Conservation (phyloP, 352 stramenopile genomes). For the Phytophthora fragariaefolia region DNA sequence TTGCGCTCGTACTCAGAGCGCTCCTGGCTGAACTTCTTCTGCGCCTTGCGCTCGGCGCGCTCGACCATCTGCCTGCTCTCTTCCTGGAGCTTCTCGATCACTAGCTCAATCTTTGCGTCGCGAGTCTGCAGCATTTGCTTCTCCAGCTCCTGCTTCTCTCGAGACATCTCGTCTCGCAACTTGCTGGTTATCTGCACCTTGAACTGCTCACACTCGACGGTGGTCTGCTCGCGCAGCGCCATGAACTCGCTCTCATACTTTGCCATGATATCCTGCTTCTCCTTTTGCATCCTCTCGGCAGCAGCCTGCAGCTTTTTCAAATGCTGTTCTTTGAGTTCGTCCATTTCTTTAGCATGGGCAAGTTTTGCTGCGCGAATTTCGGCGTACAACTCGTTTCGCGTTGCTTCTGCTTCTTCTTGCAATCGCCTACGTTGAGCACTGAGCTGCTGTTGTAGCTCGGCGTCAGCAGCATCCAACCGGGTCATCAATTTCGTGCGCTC, state of each 20-base stretch:
- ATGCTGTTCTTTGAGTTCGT: constrained; percentile 63
- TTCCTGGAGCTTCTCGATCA: constrained; percentile 83
- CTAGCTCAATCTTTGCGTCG: constrained; percentile 82
- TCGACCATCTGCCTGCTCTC: constrained; percentile 68
- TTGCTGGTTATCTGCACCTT: constrained; percentile 59
- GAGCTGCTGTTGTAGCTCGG: constrained; percentile 83
- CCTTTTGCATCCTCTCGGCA: constrained; percentile 53
- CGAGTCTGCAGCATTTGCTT: constrained; percentile 74
- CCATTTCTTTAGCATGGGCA: constrained; percentile 63
- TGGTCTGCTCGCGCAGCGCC: constrained; percentile 59
- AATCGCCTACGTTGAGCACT: constrained; percentile 68
- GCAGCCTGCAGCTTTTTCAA: constrained; percentile 41
- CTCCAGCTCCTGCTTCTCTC: constrained; percentile 68
- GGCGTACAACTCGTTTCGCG: constrained; percentile 58
- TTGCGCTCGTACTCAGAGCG: constrained; percentile 74
- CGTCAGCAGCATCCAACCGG: constrained; percentile 74
- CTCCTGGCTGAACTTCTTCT: constrained; percentile 65
- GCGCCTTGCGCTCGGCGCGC: constrained; percentile 51
- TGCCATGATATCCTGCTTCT: constrained; percentile 70
- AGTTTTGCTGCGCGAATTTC: constrained; percentile 61
- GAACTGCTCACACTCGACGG: constrained; percentile 71
- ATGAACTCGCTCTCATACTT: constrained; percentile 71
- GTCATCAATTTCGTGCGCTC: constrained; percentile 75
- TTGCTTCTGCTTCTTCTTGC: constrained; percentile 73
- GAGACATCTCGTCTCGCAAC: constrained; percentile 60